These are phyloP conservation scores for Neopestalotiopsis clavispora DNA, from an alignment of 2,329 filamentous ascomycete species.

Conservation along the genomic window DNA sequence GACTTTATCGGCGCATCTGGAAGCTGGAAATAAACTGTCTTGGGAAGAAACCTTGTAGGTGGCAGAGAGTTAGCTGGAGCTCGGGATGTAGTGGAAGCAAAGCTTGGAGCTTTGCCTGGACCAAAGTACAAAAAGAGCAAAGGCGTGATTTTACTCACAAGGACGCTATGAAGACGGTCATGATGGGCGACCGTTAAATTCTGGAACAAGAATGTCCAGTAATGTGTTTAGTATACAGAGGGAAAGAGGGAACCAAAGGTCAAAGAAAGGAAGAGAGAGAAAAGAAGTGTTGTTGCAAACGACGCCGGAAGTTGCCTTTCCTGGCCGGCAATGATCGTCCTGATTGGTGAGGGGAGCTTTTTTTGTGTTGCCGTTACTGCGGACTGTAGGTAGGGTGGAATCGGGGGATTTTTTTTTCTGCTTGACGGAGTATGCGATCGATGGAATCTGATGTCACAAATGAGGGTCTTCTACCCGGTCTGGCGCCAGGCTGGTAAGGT, in stretches of 20 bases:
- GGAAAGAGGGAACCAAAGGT: not conserved
- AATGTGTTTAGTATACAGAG: not conserved
- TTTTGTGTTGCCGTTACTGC: not conserved
- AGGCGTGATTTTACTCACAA: conserved; percentile 3
- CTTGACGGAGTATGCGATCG: not conserved
- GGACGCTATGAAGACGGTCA: conserved; percentile 10
- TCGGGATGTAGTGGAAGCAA: not conserved
- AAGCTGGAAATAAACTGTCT: conserved; percentile 86
- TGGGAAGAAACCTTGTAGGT: conserved; percentile 81
- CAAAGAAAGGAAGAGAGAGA: not conserved
- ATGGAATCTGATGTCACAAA: not conserved
- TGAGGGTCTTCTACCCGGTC: not conserved
- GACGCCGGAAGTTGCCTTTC: conserved; percentile 8
- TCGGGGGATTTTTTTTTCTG: not conserved
- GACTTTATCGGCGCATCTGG: conserved; percentile 54
- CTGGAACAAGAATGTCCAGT: not conserved
- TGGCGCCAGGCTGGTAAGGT: not conserved
- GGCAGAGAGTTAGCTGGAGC: conserved; percentile 39
- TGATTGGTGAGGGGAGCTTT: conserved; percentile 4
- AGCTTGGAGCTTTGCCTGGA: not conserved
- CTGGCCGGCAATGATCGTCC: not conserved
- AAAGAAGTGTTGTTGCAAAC: not conserved
- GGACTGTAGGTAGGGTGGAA: not conserved
- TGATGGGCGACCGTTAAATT: not conserved
- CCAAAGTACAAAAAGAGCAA: not conserved